Base-by-base conservation (phyloP, 176 grass and related monocot species). In the Musa acuminata region DNA sequence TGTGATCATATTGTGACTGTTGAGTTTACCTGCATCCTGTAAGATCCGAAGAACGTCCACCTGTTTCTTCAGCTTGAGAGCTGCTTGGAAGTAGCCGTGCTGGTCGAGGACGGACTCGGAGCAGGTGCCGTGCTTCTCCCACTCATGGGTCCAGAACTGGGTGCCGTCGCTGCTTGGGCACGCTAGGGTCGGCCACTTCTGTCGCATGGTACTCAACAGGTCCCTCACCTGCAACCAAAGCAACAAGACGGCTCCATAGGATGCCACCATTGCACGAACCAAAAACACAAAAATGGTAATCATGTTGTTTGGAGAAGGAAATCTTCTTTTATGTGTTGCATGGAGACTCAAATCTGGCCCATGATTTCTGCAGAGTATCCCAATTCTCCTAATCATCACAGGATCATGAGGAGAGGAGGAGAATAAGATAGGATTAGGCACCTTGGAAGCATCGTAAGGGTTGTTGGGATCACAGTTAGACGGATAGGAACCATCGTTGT, bases 101-200 rank as follows among this genome's bases (percentile, higher is more conserved):
- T 94, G 79, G 68, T 91, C 74, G 79, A 98, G 80, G 29, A 87
- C 3, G 59, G 78, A 43, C 59, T 78, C 64, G 2, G 95, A 80
- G 67, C 95, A 94, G 54, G 95, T 94, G 80, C 95, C 95, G 78
- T 98, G 95, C 83, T 98, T 98, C 72, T 91, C 86, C 95, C 95
- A 94, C 76, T 91, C 95, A 54, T 98, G 95, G 17, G 55, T 69
- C 95, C 95, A 98, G 82, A 98, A 98, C 0, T 24, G 49, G 22
- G 80, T 22, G 0, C 95, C 95, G 58, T 94, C 90, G 74, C 52
- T 72, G 17, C 72, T 75, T 8, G 95, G 95, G 72, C 95, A 98
- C 13, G 90, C 87, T 53, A 98, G 75, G 53, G 90, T 91, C 24
- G 95, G 95, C 95, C 95, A 98, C 0, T 89, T 24, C 0, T 35